phyloP scores from a whole-genome alignment of 352 stramenopile species.

The Globisporangium okanoganense region DNA sequence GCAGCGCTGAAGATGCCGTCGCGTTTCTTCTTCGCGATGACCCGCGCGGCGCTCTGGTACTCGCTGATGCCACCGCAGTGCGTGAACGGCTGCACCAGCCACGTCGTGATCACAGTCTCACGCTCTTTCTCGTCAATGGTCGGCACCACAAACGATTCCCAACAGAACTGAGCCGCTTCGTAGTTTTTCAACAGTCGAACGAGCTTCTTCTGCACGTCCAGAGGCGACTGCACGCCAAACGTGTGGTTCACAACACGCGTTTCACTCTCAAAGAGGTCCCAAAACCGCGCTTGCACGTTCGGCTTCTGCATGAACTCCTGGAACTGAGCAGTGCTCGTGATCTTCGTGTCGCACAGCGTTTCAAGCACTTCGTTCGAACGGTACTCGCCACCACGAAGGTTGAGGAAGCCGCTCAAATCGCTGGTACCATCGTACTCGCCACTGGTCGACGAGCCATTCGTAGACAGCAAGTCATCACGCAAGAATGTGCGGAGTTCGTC shows the following conservation, averaged over 20 bases:
- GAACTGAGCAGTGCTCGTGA: constrained; percentile 41
- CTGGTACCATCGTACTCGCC: constrained; percentile 39
- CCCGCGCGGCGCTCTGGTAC: constrained; percentile 57
- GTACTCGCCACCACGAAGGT: constrained; percentile 67
- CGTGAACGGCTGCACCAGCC: constrained; percentile 56
- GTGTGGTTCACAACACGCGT: constrained; percentile 37
- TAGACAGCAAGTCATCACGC: constrained; percentile 38
- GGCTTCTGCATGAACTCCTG: constrained; percentile 40
- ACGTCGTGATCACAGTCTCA: constrained; percentile 40
- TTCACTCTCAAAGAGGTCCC: constrained; percentile 60
- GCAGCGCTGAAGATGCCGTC: constrained; percentile 61
- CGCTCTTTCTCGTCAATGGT: constrained; percentile 32
- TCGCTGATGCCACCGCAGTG: constrained; percentile 67
- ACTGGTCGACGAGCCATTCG: constrained; percentile 7
- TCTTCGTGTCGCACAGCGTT: constrained; percentile 51
- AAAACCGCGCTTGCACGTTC: constrained; percentile 49
- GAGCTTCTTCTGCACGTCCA: constrained; percentile 73
- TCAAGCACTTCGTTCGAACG: constrained; percentile 59
- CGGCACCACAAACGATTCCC: constrained; percentile 52
- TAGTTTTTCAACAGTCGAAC: constrained; percentile 70
- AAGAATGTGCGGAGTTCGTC: constrained; percentile 90
- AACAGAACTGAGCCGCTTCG: constrained; percentile 56
- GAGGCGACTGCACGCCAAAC: constrained; percentile 34
- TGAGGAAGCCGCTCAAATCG: constrained; percentile 50
- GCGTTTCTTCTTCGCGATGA: constrained; percentile 64